Conservation (phyloP, 768 basidiomycete species). For the Lentinula guzmanii region DNA sequence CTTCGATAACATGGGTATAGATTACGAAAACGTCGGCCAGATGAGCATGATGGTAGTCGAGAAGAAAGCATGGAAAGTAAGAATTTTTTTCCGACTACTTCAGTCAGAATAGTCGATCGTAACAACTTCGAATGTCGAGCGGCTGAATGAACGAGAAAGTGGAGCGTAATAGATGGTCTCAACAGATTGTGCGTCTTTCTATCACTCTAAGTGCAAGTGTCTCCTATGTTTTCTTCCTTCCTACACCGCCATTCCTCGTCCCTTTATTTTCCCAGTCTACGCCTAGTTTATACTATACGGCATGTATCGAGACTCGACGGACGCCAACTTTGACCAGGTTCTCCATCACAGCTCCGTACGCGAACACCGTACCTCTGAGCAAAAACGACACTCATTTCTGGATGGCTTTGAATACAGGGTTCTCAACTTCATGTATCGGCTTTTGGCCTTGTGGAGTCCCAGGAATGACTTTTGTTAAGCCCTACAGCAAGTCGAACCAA, state of each 20-base stretch:
- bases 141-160: no score
- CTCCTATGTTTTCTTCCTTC: neutral
- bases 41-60: neutral
- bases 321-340: no score
- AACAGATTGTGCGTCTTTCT: neutral
- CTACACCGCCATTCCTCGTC: neutral
- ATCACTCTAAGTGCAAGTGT: neutral
- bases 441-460: constrained; percentile 76
- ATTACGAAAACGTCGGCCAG: neutral
- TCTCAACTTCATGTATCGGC: constrained; percentile 85
- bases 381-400: constrained; percentile 57
- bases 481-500: constrained; percentile 38
- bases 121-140: no score
- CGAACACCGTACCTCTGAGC: neutral
- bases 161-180: no score
- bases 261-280: no score
- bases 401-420: constrained; percentile 73
- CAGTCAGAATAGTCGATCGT: no score
- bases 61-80: neutral
- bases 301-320: neutral
- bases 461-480: constrained; percentile 86
- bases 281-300: neutral
- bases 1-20: neutral
- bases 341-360: neutral
- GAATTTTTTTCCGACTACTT: no score